Percentiles rank a stretch among this genome's conserved stretches.
These are phyloP conservation scores for Willaertia magna DNA, from an alignment of 208 protist species.

Conservation along the genomic window DNA sequence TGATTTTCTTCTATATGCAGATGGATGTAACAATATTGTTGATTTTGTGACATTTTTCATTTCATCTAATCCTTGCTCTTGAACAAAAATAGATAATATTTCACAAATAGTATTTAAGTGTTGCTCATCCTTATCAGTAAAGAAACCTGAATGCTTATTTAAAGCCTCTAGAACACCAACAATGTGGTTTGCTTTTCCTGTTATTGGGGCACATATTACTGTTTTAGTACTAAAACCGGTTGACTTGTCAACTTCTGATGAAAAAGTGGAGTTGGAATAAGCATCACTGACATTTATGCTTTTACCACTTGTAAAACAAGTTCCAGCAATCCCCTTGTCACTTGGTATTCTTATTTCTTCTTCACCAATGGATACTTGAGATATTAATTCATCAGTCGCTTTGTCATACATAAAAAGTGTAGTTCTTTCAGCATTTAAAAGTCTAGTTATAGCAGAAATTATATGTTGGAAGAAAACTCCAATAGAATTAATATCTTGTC, in stretches of 20 bases:
- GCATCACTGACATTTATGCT: background rate
- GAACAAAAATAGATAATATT: background rate
- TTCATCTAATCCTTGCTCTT: background rate
- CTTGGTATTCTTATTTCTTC: background rate
- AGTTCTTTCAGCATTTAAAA: background rate
- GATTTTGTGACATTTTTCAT: background rate
- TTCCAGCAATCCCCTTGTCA: background rate
- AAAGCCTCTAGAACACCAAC: background rate
- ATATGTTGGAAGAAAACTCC: background rate
- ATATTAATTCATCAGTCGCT: background rate
- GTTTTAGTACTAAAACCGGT: background rate
- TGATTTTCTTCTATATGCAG: background rate
- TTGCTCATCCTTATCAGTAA: background rate
- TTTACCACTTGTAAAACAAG: background rate
- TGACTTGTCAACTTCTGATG: background rate
- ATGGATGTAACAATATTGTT: background rate
- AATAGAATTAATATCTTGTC: background rate
- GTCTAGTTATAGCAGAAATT: background rate
- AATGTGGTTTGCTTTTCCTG: background rate
- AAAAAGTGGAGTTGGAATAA: background rate
- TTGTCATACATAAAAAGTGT: background rate
- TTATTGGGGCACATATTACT: background rate
- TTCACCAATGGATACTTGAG: background rate
- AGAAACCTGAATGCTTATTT: background rate
- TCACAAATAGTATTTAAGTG: background rate